Conservation (phyloP, 2,329 filamentous ascomycete species). For the Fusarium foetens region DNA sequence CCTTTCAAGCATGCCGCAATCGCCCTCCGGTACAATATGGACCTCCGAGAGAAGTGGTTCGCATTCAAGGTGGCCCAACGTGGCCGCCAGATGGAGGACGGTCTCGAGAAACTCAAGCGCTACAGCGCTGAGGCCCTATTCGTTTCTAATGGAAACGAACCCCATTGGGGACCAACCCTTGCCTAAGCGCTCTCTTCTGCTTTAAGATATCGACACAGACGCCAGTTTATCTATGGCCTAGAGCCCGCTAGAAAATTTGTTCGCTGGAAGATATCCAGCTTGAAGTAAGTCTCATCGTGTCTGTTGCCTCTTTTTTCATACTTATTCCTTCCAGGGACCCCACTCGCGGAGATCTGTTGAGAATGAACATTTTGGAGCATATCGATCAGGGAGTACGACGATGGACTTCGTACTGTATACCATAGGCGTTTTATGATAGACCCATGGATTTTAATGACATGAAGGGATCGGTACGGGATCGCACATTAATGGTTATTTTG, state of each 20-base stretch:
- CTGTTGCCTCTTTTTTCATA: not conserved
- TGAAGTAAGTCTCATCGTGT: not conserved
- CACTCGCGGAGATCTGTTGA: not conserved
- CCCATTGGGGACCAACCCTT: not conserved
- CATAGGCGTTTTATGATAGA: not conserved
- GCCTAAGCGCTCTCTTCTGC: not conserved
- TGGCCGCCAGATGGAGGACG: not conserved
- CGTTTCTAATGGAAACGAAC: not conserved
- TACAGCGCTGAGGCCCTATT: not conserved
- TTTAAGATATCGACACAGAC: not conserved
- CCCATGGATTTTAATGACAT: not conserved
- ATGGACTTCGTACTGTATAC: not conserved
- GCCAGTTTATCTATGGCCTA: not conserved
- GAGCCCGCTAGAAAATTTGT: not conserved
- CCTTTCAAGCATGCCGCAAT: not conserved
- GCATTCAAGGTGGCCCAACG: not conserved
- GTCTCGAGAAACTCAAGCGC: constrained; percentile 14
- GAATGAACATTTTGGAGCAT: not conserved
- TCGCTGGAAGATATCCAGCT: not conserved
- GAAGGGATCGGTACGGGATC: not conserved
- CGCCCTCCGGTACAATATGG: not conserved
- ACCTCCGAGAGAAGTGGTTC: not conserved
- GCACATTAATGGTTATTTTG: not conserved
- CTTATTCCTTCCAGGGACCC: not conserved
- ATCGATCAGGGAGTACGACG: not conserved